A percentile compares a stretch with the other conserved stretches of the same genome.
Conservation (phyloP, 208 protist genomes). For the Hexamita inflata region DNA sequence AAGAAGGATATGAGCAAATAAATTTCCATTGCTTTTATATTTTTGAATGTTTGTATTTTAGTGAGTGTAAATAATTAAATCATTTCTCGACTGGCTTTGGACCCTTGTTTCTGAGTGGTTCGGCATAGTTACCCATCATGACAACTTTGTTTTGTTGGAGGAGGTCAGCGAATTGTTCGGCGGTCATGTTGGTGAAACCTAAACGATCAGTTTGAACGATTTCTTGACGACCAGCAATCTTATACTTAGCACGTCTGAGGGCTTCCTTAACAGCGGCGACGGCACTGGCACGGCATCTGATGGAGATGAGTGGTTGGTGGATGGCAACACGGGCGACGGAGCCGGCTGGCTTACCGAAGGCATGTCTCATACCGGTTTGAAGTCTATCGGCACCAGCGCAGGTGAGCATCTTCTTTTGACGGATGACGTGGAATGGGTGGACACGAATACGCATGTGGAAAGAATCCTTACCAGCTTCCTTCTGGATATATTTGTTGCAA, state of each 20-base stretch:
- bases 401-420: slow-evolving; percentile 99
- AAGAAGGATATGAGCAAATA: no score
- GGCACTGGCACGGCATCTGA: slow-evolving; percentile 65
- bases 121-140: slow-evolving; percentile 55
- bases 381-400: slow-evolving; percentile 96
- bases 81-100: no score
- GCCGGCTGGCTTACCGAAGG: slow-evolving; percentile 89
- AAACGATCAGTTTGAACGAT: slow-evolving; percentile 66
- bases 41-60: no score
- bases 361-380: slow-evolving; percentile 88
- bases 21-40: no score
- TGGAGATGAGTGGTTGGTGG: slow-evolving; percentile 82
- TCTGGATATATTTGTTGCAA: slow-evolving; percentile 96
- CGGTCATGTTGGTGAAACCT: slow-evolving; percentile 66
- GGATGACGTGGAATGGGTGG: slow-evolving; percentile 94
- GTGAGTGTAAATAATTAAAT: no score
- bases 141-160: slow-evolving; percentile 48
- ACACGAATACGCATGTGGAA: slow-evolving; percentile 95
- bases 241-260: slow-evolving; percentile 67
- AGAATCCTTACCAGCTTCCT: slow-evolving; percentile 79
- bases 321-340: slow-evolving; percentile 83
- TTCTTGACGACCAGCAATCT: slow-evolving; percentile 74
- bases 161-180: slow-evolving; percentile 54
- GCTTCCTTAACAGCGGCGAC: slow-evolving; percentile 57
- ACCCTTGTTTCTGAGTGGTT: slow-evolving; percentile 54